phyloP scores from a whole-genome alignment of 192 early-diverging fungal genomes.

The Coemansia sp. region DNA sequence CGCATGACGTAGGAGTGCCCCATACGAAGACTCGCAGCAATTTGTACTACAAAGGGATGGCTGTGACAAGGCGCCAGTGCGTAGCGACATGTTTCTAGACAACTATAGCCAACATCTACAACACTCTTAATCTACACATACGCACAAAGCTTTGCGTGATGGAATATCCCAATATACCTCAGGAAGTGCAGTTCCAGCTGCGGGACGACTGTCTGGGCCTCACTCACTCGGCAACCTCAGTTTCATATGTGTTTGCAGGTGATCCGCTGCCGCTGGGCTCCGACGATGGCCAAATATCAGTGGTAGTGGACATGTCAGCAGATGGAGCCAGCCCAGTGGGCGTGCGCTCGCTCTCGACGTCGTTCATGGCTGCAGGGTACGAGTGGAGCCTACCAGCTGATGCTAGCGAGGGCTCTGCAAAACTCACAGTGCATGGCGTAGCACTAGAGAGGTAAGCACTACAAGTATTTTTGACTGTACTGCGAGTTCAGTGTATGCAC shows the following conservation, averaged over 20 bases:
- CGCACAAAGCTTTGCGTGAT: background rate
- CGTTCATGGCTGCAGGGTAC: slow-evolving; percentile 41
- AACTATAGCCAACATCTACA: background rate
- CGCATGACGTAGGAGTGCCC: background rate
- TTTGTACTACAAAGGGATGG: background rate
- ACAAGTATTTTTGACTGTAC: background rate
- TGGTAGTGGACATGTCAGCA: slow-evolving; percentile 44
- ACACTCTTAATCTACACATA: too few relatives aligned
- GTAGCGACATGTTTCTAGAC: background rate
- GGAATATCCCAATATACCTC: background rate
- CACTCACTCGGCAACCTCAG: slow-evolving; percentile 21
- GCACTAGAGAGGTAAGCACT: slow-evolving; percentile 22
- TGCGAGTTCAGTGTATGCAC: background rate
- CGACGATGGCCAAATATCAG: slow-evolving; percentile 20
- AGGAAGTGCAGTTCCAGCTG: slow-evolving; percentile 36
- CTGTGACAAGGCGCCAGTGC: background rate
- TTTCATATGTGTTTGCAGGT: slow-evolving; percentile 41
- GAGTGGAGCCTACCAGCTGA: slow-evolving; percentile 22
- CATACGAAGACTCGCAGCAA: background rate
- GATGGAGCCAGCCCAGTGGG: slow-evolving; percentile 21
- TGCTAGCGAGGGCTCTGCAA: background rate
- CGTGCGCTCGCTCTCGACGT: slow-evolving; percentile 35
- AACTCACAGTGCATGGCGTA: slow-evolving; percentile 27
- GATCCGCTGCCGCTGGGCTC: slow-evolving; percentile 39
- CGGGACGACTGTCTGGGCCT: slow-evolving; percentile 34